phyloP scores from a whole-genome alignment of 768 basidiomycete species.

The Mycena epipterygia region DNA sequence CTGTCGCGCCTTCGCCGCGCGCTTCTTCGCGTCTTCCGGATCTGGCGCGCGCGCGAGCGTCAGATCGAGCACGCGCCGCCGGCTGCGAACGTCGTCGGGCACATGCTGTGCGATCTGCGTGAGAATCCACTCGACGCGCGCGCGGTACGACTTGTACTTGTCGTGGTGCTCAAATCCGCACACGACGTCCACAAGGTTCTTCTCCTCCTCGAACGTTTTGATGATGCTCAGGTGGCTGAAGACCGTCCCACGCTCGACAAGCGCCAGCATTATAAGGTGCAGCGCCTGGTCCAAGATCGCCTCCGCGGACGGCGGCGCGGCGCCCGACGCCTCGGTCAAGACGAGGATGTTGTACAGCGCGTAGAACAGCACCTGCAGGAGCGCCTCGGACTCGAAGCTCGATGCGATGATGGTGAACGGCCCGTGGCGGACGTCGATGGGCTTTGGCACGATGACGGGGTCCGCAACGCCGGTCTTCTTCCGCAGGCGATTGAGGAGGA shows the following conservation, averaged over 20 bases:
- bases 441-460: slow-evolving; percentile 82
- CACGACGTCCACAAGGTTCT: slow-evolving; percentile 78
- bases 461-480: slow-evolving; percentile 73
- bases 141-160: slow-evolving; percentile 78
- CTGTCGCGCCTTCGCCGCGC: slow-evolving; percentile 91
- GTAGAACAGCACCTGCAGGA: slow-evolving; percentile 89
- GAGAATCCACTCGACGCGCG: slow-evolving; percentile 84
- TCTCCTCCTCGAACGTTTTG: slow-evolving; percentile 69
- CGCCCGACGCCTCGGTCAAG: slow-evolving; percentile 69
- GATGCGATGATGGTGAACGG: slow-evolving; percentile 78
- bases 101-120: slow-evolving; percentile 67
- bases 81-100: slow-evolving; percentile 67
- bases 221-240: slow-evolving; percentile 73
- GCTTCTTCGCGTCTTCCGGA: slow-evolving; percentile 80
- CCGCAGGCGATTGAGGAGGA: slow-evolving; percentile 75
- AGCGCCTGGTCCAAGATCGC: slow-evolving; percentile 91
- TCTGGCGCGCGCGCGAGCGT: slow-evolving; percentile 55
- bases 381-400: slow-evolving; percentile 76
- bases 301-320: slow-evolving; percentile 83
- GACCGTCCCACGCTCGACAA: slow-evolving; percentile 74
- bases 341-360: slow-evolving; percentile 81
- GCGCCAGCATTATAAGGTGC: slow-evolving; percentile 87
- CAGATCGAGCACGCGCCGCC: slow-evolving; percentile 59
- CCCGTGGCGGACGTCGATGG: slow-evolving; percentile 72
- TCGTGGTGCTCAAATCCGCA: slow-evolving; percentile 85